Base-by-base conservation (phyloP, 2,329 filamentous ascomycete genomes). In the Dothistroma septosporum region DNA sequence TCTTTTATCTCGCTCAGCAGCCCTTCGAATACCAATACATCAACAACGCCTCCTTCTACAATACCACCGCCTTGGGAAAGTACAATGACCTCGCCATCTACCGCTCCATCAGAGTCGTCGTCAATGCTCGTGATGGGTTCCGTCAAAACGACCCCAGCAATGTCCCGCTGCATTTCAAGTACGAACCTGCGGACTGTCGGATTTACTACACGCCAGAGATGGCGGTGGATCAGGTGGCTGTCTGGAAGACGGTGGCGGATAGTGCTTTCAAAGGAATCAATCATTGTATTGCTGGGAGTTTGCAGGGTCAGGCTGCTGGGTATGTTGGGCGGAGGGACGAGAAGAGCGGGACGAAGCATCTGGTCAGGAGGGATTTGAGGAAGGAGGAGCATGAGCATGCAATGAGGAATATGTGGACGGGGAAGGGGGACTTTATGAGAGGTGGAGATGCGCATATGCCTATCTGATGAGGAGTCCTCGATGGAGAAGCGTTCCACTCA, bases 171-270 rank as follows among this genome's bases (percentile, higher is more conserved):
- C 81, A 83, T 63, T 83, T 78, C 61, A 70, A 80, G 1, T 76
- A 76, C 50, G 79, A 83, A 69, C 71, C 78, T 24, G 73, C 77
- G 1, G 80, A 82, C 67, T 83, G 81, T 68, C 75, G 81, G 16
- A 76, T 83, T 28, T 82, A 77, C 71, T 83, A 80, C 73, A 82
- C 80, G 2, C 74, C 75, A 35, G 75, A 73, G n/a, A 83, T 82
- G 78, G 66, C 80, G 52, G 75, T 70, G 9, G 78, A 82, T 62
- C 75, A 80, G 50, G 74, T 73, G 10, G 77, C 77, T 44, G 70
- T 80, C 21, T 83, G 81, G 81, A 78, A 78, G 68, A 70, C 70
- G 1, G 72, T 73, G 0, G 72, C 71, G 5, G 70, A 74, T 57
- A 69, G 68, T 1, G 72, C 70, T 3, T 75, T 69, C 63, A 67